Evolutionary conservation across 2,329 filamentous ascomycete genomes (phyloP).

Genomic region (Xylaria sp.): DNA sequence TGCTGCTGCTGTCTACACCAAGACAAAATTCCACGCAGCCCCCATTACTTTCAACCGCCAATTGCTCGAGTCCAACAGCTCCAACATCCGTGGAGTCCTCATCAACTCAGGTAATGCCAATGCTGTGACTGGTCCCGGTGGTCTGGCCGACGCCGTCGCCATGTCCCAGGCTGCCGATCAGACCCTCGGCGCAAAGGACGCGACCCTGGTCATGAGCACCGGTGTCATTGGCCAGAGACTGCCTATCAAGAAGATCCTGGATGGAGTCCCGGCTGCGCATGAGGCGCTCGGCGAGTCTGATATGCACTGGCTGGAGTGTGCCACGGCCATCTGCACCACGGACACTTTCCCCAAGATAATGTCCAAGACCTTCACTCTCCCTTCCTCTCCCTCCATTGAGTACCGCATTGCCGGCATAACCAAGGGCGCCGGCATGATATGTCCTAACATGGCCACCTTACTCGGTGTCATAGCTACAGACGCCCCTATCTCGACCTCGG

Average conservation of each 20-base stretch:
- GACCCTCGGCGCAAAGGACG: slow-evolving; percentile 44
- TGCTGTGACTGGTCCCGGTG: slow-evolving; percentile 87
- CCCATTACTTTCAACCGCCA: slow-evolving; percentile 81
- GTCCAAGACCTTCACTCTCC: slow-evolving; percentile 76
- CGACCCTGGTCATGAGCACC: slow-evolving; percentile 95
- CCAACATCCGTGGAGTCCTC: slow-evolving; percentile 70
- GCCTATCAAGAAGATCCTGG: slow-evolving; percentile 84
- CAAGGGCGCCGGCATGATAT: slow-evolving; percentile 98
- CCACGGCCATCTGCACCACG: slow-evolving; percentile 92
- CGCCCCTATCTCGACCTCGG: slow-evolving; percentile 64
- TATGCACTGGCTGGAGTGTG: slow-evolving; percentile 79
- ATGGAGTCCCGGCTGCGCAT: slow-evolving; percentile 73
- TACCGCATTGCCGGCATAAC: slow-evolving; percentile 92
- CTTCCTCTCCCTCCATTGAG: slow-evolving; percentile 66
- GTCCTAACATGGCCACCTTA: slow-evolving; percentile 97
- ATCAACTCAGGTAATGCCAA: slow-evolving; percentile 97
- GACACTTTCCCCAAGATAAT: slow-evolving; percentile 97
- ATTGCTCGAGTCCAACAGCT: slow-evolving; percentile 60
- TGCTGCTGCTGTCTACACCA: slow-evolving; percentile 90
- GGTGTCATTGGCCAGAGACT: slow-evolving; percentile 96
- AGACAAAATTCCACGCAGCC: slow-evolving; percentile 96
- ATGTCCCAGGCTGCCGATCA: slow-evolving; percentile 80
- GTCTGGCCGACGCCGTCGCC: slow-evolving; percentile 75
- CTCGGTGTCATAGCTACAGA: slow-evolving; percentile 91
- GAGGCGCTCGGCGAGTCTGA: slow-evolving; percentile 67